Percentiles rank a stretch among this genome's conserved stretches.
Evolutionary conservation across 2,329 filamentous ascomycete species (phyloP).

Genomic region (Botrytis sinoallii): DNA sequence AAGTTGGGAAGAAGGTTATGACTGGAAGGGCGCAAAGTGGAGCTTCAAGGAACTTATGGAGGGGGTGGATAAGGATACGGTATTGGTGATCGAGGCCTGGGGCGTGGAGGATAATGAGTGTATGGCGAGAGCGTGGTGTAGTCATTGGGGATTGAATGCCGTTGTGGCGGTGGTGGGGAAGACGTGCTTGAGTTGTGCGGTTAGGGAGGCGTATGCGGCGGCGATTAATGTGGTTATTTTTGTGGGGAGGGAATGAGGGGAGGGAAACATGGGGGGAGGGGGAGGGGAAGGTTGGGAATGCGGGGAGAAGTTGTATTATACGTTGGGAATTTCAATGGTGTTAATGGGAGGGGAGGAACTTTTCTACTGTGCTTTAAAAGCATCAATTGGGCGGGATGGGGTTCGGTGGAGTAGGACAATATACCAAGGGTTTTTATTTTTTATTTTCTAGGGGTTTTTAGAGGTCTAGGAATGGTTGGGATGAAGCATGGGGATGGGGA

Average conservation of each 20-base stretch:
- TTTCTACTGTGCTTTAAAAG: not conserved
- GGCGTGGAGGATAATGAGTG: conserved; percentile 74
- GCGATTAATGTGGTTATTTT: conserved; percentile 71
- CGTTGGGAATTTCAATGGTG: not conserved
- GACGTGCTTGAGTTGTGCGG: conserved; percentile 67
- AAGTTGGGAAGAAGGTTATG: conserved; percentile 33
- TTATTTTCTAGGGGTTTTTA: not conserved
- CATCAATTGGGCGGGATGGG: not conserved
- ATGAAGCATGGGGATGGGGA: no score
- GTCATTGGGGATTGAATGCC: conserved; percentile 70
- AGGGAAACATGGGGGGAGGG: not conserved
- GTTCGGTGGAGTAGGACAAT: not conserved
- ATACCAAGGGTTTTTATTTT: not conserved
- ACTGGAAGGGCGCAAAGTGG: not conserved
- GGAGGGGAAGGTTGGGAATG: no score
- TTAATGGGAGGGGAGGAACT: not conserved
- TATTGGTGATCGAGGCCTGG: conserved; percentile 70
- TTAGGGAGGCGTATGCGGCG: conserved; percentile 72
- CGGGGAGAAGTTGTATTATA: not conserved
- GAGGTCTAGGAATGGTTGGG: not conserved
- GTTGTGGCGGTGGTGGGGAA: conserved; percentile 65
- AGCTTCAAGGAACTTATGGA: not conserved
- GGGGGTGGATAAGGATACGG: conserved; percentile 57
- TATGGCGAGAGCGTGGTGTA: conserved; percentile 72
- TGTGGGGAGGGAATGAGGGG: conserved; percentile 42